Evolutionary conservation across 768 basidiomycete genomes (phyloP), one percentile per base, ranked within the genome.

Genomic region (Chiua virens): DNA sequence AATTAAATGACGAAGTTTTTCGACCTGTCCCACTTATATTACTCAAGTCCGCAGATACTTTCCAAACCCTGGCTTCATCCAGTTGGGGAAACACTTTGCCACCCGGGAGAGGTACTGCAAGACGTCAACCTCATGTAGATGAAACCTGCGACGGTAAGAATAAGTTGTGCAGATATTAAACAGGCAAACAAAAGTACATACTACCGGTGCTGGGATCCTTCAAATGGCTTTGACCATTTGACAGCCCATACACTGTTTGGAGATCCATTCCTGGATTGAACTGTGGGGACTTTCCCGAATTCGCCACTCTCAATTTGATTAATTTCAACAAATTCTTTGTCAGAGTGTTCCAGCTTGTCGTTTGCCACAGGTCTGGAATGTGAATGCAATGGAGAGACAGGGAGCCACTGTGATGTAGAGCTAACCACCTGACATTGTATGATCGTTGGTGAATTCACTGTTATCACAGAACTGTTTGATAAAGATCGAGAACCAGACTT

Each of bases 1-100:
- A n/a, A n/a, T n/a, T n/a, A n/a, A n/a, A n/a, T n/a, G n/a, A n/a
- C n/a, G n/a, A n/a, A n/a, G n/a, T 22, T 38, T 34, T 49, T 51
- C 22, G 39, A 45, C 41, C 15, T 40, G 37, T 14, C n/a, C 42
- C 49, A 79, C 88, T 76, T 77, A 94, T 92, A 66, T 87, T 86
- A 67, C 87, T 87, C 54, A 98, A 76, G 70, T 98, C 96, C 45
- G 83, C 85, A 52, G 94, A 75, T 59, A 95, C 87, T 79, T 98
- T 98, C 97, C 97, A 99, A 43, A 96, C 88, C 56, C 92, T 79
- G 22, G 86, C 85, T 71, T 99, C 96, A 61, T 96, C 93, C 49
- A 98, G 78, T 55, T 79, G 77, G 52, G 91, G 90, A 73, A 89
- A 91, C 32, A 75, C 75, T 36, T 85, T 85, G 5, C 96, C 51